A percentile compares a stretch with the other conserved stretches of the same genome.
These are phyloP conservation scores for Penicillium sclerotigenum DNA, from an alignment of 2,329 filamentous ascomycete species.

Conservation along the genomic window DNA sequence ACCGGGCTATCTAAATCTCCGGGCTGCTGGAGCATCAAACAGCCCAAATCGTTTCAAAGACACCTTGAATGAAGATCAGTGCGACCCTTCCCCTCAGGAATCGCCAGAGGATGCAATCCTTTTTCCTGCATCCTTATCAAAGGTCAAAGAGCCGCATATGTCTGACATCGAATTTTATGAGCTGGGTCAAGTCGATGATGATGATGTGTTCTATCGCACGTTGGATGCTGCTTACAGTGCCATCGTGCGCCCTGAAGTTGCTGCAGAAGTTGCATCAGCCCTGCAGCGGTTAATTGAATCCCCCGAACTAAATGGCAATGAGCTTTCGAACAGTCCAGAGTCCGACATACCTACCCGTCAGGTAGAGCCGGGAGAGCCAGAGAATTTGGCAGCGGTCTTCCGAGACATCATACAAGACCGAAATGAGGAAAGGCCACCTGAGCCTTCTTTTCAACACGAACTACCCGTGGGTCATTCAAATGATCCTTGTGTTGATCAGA, in stretches of 20 bases:
- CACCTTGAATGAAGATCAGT: not conserved
- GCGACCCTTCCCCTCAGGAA: not conserved
- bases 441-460: not conserved
- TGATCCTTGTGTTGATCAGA: not conserved
- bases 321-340: not conserved
- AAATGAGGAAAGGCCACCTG: not conserved
- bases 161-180: not conserved
- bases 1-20: no score
- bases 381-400: no score
- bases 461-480: not conserved
- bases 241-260: not conserved
- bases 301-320: not conserved
- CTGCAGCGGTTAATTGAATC: not conserved
- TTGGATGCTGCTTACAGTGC: conserved; percentile 4
- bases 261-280: not conserved
- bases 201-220: conserved; percentile 4
- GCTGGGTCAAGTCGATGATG: not conserved
- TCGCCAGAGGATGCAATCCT: not conserved
- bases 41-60: not conserved
- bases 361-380: not conserved
- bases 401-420: not conserved
- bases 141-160: not conserved
- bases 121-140: not conserved
- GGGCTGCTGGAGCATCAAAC: not conserved
- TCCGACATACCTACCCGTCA: not conserved